These are phyloP conservation scores for Blastobotrys terrestris DNA, from an alignment of 805 yeast genomes.

Conservation along the genomic window DNA sequence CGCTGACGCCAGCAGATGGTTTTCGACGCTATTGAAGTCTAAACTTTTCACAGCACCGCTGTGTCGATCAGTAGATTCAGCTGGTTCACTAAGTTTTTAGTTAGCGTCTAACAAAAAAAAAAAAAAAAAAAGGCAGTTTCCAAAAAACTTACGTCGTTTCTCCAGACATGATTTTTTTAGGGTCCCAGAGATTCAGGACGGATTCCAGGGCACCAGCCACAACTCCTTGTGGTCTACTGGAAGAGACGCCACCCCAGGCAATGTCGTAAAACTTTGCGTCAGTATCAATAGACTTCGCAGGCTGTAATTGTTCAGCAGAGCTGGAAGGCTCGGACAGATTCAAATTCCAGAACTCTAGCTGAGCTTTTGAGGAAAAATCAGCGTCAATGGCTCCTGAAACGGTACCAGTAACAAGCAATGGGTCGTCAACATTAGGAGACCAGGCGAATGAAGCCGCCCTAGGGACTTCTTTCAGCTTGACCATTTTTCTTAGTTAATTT, in stretches of 20 bases:
- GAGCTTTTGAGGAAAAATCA: constrained; percentile 70
- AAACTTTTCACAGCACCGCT: constrained; percentile 64
- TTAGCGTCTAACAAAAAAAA: constrained; percentile 34
- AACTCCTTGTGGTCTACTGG: constrained; percentile 43
- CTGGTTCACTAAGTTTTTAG: constrained; percentile 34
- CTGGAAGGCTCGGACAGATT: constrained; percentile 31
- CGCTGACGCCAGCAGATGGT: constrained; percentile 73
- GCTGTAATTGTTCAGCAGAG: constrained; percentile 11
- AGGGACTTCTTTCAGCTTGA: constrained; percentile 74
- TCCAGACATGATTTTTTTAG: constrained; percentile 30
- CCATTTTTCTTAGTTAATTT: constrained; percentile 41
- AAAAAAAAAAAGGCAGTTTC: too few relatives aligned
- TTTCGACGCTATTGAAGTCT: constrained; percentile 70
- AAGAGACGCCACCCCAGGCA: constrained; percentile 69
- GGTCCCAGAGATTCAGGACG: constrained; percentile 70
- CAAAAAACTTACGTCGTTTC: not conserved
- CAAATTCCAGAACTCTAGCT: constrained; percentile 75
- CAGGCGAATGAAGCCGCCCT: constrained; percentile 95
- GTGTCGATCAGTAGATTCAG: constrained; percentile 55
- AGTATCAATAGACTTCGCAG: constrained; percentile 20
- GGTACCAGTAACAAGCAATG: constrained; percentile 82
- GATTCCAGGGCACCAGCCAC: constrained; percentile 88
- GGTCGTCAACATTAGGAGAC: constrained; percentile 66
- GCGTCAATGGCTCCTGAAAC: constrained; percentile 95
- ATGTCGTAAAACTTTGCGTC: constrained; percentile 67